Base-by-base conservation (phyloP, 768 basidiomycete species). In the Crucibulum laeve region DNA sequence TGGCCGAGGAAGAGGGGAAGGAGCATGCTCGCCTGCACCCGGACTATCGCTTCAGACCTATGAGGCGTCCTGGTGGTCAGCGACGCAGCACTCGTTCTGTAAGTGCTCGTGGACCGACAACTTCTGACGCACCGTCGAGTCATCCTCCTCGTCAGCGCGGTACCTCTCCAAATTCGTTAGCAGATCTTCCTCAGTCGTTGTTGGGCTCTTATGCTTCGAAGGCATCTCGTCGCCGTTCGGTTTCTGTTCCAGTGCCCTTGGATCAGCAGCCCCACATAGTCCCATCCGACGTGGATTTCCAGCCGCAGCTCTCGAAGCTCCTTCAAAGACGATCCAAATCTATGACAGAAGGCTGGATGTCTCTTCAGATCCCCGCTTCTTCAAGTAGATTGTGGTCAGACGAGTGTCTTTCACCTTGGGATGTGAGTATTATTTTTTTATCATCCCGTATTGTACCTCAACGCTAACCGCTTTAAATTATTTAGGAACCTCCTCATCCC, bases 31-130 rank as follows among this genome's bases (percentile, higher is more conserved):
- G 68, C 11, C 58, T 65, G 40, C 67, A 87, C 49, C 85, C 85
- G 0, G 61, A 77, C 50, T 87, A 87, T 59, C 74, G 74, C 38
- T 87, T 78, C 57, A 69, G 74, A 15, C 85, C 85, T 8, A 59
- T 67, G 62, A 74, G 72, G 56, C 65, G 67, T 26, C 58, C 53
- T 30, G 39, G 40, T 0, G 56, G 50, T 15, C 53, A 59, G 37
- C 64, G 58, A 44, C 57, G 58, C 52, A 47, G 48, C 25, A 25
- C 49, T 43, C 51, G 58, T 8, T 36, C 48, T 33, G 56, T 51
- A 49, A 44, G 50, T 50, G 18, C 28, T 24, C 22, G 17, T 18
- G 25, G 21, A 25, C 17, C 11, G 24, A 18, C 25, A 42, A 14
- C 23, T 13, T 5, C 24, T 13, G 13, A 11, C 25, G 42, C 49